Percentiles rank a stretch among this genome's conserved stretches.
Conservation (phyloP, 208 protist genomes). For the Acanthamoeba royreba region DNA sequence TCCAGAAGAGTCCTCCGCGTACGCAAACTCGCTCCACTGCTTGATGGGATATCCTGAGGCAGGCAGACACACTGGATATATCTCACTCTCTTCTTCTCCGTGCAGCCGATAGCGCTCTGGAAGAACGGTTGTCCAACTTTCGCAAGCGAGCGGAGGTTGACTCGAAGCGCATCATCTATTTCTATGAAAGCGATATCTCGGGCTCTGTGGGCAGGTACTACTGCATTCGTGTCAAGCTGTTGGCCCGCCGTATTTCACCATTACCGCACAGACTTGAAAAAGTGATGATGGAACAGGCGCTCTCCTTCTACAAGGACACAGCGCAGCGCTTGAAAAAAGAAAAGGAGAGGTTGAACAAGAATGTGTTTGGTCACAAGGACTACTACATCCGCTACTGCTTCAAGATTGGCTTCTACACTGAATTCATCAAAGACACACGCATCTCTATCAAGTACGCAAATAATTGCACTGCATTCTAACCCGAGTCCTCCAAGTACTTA, state of each 20-base stretch:
- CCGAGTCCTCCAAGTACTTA: neutral
- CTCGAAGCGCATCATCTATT: neutral
- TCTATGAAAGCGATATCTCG: neutral
- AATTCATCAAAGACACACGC: slow-evolving; percentile 50
- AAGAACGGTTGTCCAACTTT: neutral
- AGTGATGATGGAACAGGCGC: neutral
- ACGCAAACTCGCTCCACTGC: neutral
- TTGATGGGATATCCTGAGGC: neutral
- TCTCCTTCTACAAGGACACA: neutral
- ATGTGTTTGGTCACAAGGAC: slow-evolving; percentile 7
- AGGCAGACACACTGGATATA: no score
- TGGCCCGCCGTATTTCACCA: slow-evolving; percentile 34
- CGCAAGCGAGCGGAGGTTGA: neutral
- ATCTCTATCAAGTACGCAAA: slow-evolving; percentile 47
- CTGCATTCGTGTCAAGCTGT: neutral
- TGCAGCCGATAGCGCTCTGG: neutral
- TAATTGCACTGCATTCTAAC: neutral
- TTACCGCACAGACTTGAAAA: slow-evolving; percentile 42
- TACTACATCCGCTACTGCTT: slow-evolving; percentile 58
- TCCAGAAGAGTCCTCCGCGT: neutral
- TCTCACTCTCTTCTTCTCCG: no score
- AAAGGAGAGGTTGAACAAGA: slow-evolving; percentile 55
- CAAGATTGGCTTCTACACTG: slow-evolving; percentile 60
- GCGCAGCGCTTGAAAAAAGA: slow-evolving; percentile 34
- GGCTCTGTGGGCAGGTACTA: neutral